Conservation (phyloP, 768 basidiomycete species). For the Amanita polypyramis region DNA sequence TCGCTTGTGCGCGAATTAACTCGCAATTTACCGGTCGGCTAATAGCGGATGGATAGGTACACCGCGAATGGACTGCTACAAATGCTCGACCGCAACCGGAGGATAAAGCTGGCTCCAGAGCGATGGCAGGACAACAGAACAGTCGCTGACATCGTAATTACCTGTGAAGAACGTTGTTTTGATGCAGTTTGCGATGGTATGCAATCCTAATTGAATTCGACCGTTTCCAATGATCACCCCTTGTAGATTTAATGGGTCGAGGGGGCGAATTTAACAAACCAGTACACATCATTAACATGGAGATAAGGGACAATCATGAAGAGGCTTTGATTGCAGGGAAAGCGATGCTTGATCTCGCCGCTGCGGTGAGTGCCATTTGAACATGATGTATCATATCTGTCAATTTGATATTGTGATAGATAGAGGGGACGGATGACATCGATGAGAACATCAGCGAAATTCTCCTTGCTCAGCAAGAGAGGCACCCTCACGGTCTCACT, state of each 20-base stretch:
- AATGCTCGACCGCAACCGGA: constrained; percentile 94
- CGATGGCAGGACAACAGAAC: constrained; percentile 90
- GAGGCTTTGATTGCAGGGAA: constrained; percentile 94
- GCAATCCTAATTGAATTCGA: constrained; percentile 12
- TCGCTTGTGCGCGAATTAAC: constrained; percentile 50
- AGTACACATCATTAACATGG: constrained; percentile 94
- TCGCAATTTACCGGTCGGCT: neutral
- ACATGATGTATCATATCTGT: neutral
- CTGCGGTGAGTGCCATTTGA: constrained; percentile 51
- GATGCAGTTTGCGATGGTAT: constrained; percentile 97
- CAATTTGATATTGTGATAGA: constrained; percentile 32
- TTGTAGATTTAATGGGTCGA: constrained; percentile 67
- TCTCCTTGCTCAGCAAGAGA: constrained; percentile 74
- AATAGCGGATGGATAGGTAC: constrained; percentile 44
- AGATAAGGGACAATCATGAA: constrained; percentile 99
- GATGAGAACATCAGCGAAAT: constrained; percentile 89
- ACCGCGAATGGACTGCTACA: constrained; percentile 86
- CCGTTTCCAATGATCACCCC: neutral
- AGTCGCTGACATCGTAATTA: constrained; percentile 94
- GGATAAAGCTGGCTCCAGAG: constrained; percentile 87
- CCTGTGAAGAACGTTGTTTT: constrained; percentile 97
- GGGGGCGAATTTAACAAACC: constrained; percentile 91
- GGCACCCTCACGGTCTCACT: constrained; percentile 84
- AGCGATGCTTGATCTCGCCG: constrained; percentile 86
- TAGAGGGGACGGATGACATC: constrained; percentile 76